Conservation (phyloP, 768 basidiomycete genomes). For the Leccinum subgranulosum region DNA sequence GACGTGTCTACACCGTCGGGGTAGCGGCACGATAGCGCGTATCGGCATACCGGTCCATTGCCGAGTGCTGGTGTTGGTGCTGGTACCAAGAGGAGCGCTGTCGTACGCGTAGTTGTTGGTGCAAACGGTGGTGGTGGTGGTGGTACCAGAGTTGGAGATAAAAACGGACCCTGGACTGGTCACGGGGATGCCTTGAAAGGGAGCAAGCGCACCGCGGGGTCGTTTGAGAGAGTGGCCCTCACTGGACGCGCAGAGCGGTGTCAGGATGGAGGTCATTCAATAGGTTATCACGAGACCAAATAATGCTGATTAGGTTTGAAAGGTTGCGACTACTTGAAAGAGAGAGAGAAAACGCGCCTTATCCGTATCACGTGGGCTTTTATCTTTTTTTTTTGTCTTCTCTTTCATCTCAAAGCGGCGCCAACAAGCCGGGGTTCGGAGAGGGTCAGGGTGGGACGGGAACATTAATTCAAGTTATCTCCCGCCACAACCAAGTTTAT, state of each 20-base stretch:
- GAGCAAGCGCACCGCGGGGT: neutral
- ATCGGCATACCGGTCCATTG: constrained; percentile 22
- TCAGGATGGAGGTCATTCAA: constrained; percentile 13
- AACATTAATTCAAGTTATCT: neutral
- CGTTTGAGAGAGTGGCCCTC: constrained; percentile 3
- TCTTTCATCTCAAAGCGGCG: constrained; percentile 4
- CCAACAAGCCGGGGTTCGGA: neutral
- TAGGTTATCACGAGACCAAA: neutral
- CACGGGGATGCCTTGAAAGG: neutral
- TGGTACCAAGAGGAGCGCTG: neutral
- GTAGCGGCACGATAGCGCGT: constrained; percentile 22
- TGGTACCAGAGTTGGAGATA: neutral
- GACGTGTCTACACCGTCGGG: constrained; percentile 1
- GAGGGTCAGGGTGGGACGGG: constrained; percentile 1
- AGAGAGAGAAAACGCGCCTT: neutral
- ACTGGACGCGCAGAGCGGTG: neutral
- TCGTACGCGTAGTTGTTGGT: constrained; percentile 1
- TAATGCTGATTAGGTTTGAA: neutral
- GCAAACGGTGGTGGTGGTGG: too few relatives aligned
- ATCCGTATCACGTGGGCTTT: neutral
- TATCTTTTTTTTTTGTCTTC: neutral
- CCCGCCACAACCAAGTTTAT: neutral
- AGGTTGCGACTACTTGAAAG: neutral
- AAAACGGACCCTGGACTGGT: neutral
- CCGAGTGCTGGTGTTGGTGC: neutral